Base-by-base conservation (phyloP, 2,329 filamentous ascomycete species). In the Ophiostoma fasciatum region DNA sequence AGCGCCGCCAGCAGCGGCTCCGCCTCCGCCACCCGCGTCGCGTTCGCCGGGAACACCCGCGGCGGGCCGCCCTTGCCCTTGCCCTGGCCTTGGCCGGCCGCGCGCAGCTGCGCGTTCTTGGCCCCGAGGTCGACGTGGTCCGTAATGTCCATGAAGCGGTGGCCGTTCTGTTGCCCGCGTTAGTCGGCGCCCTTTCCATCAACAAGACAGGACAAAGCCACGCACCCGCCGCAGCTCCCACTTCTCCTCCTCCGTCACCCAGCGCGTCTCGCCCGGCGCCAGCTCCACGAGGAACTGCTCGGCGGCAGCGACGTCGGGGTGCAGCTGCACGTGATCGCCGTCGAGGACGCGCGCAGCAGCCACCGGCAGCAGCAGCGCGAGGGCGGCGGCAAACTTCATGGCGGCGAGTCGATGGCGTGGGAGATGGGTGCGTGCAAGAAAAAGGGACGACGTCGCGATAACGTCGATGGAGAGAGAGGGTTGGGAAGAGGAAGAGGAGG, bases 81-180 rank as follows among this genome's bases (percentile, higher is more conserved):
- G 8, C n/a, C n/a, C n/a, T n/a, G n/a, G 11, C 20, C 20, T 10
- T 5, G 10, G 77, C 11, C 64, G 42, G 68, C 62, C 39, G 59
- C 55, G 41, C 57, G 54, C 45, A 45, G 18, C 45, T 46, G 28
- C 23, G 37, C 18, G 46, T 44, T 18, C 38, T 54, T 54, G 37
- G 63, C 49, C 40, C 79, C 81, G 43, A 81, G 68, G 33, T 80
- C 68, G 35, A 66, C 63, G 38, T 76, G 72, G 28, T 83, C 70
- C 42, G 90, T 94, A 51, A 96, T 87, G 60, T 96, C 88, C 69
- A 96, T 92, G 66, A 96, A 96, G 50, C 78, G 81, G 46, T 78
- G 68, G 49, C 85, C 85, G 53, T 82, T 69, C 83, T 92, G 48
- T 27, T n/a, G 29, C 9, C 13, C 4, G 13, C 9, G 26, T 38